These are phyloP conservation scores for Pichia inconspicua DNA, from an alignment of 1,139 yeast species.

Conservation along the genomic window DNA sequence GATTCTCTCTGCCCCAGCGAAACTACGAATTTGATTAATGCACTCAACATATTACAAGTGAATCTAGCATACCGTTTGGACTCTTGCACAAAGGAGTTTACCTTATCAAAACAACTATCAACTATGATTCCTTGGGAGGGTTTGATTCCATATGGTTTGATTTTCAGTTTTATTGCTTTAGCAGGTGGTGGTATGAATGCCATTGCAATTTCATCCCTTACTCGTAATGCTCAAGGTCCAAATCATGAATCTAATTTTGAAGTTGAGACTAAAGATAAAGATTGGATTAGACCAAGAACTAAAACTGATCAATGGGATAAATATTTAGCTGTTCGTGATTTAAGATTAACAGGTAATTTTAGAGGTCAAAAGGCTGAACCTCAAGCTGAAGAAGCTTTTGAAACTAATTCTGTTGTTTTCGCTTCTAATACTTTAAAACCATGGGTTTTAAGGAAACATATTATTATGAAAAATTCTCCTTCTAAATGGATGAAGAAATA, in stretches of 20 bases:
- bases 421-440: conserved; percentile 27
- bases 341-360: conserved; percentile 62
- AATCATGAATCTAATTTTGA: conserved; percentile 23
- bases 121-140: conserved; percentile 68
- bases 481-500: conserved; percentile 29
- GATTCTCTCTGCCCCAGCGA: neutral
- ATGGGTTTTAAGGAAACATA: conserved; percentile 30
- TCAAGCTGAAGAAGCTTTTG: conserved; percentile 67
- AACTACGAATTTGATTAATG: neutral
- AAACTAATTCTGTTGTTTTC: conserved; percentile 39
- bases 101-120: conserved; percentile 1
- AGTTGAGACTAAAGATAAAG: conserved; percentile 23
- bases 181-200: conserved; percentile 44
- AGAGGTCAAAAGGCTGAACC: conserved; percentile 66
- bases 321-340: conserved; percentile 51
- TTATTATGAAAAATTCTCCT: conserved; percentile 31
- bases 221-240: conserved; percentile 28
- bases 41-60: neutral
- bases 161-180: conserved; percentile 44
- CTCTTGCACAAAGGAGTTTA: neutral
- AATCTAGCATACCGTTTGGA: neutral
- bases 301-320: conserved; percentile 55
- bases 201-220: conserved; percentile 23
- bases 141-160: conserved; percentile 56
- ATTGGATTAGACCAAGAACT: conserved; percentile 39